Percentiles rank a stretch among this genome's conserved stretches.
Conservation (phyloP, 768 basidiomycete species). For the Sarcodon aspratus region DNA sequence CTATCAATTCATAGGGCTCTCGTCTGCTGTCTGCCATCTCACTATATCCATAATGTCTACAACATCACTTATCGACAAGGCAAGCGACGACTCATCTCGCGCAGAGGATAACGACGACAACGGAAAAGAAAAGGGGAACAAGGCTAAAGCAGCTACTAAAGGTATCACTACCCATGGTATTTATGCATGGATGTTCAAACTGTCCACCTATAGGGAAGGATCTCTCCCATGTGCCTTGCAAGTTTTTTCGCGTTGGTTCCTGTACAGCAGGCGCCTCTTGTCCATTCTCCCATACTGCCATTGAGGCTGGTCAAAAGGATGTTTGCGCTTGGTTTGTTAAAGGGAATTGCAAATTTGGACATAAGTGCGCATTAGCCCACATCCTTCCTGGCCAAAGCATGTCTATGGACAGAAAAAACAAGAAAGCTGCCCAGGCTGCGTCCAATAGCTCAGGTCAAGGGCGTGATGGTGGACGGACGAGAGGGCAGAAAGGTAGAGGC, state of each 20-base stretch:
- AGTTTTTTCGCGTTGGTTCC: constrained; percentile 90
- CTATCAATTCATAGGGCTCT: background rate
- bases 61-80: constrained; percentile 8
- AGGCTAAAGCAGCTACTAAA: constrained; percentile 9
- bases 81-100: constrained; percentile 7
- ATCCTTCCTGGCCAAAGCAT: constrained; percentile 88
- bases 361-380: constrained; percentile 88
- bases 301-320: constrained; percentile 74
- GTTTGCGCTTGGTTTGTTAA: constrained; percentile 88
- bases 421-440: constrained; percentile 75
- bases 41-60: constrained; percentile 7
- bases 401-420: constrained; percentile 97
- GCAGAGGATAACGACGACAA: constrained; percentile 8
- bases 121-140: constrained; percentile 8
- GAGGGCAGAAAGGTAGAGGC: constrained; percentile 16
- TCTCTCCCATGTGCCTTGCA: constrained; percentile 93
- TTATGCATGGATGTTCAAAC: background rate
- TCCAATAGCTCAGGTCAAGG: constrained; percentile 22
- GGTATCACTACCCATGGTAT: constrained; percentile 3
- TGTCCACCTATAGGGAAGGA: constrained; percentile 51
- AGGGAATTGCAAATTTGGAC: constrained; percentile 77
- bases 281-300: constrained; percentile 79
- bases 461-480: constrained; percentile 21
- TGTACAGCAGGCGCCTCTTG: constrained; percentile 92
- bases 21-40: background rate